Evolutionary conservation across 495 filamentous ascomycete genomes (phyloP).

Genomic region (Geopyxis carbonaria): DNA sequence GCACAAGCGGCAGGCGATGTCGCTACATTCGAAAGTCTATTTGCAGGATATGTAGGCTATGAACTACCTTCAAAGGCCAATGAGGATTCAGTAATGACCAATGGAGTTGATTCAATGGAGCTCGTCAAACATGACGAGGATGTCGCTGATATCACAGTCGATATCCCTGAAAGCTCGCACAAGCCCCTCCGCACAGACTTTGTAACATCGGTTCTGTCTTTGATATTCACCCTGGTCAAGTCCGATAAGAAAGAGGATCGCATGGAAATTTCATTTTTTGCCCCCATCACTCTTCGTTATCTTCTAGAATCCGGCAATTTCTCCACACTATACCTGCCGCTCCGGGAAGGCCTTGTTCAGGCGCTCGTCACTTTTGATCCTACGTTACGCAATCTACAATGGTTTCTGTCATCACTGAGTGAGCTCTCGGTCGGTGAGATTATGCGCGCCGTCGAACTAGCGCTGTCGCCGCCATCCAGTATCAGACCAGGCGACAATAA

Average conservation of each 20-base stretch:
- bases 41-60: constrained; percentile 12
- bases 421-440: constrained; percentile 11
- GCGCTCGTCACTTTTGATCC: constrained; percentile 14
- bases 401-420: constrained; percentile 12
- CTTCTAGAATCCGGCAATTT: constrained; percentile 23
- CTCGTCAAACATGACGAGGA: background rate
- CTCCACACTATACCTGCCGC: constrained; percentile 13
- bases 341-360: constrained; percentile 12
- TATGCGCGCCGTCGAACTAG: constrained; percentile 11
- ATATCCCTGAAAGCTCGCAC: constrained; percentile 1
- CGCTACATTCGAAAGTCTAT: constrained; percentile 12
- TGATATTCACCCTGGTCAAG: constrained; percentile 13
- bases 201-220: constrained; percentile 12
- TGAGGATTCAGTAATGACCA: constrained; percentile 13
- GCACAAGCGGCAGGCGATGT: constrained; percentile 6
- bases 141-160: background rate
- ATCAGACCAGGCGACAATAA: constrained; percentile 5
- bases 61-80: background rate
- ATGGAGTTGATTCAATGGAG: constrained; percentile 1
- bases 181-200: constrained; percentile 15
- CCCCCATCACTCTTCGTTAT: constrained; percentile 17
- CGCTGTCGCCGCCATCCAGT: constrained; percentile 1
- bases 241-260: background rate
- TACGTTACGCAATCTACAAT: constrained; percentile 14
- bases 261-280: constrained; percentile 14